Evolutionary conservation across 1,284 basidiomycete species (phyloP), one percentile per base, ranked within the genome.

Genomic region (Ceratobasidium sp.): DNA sequence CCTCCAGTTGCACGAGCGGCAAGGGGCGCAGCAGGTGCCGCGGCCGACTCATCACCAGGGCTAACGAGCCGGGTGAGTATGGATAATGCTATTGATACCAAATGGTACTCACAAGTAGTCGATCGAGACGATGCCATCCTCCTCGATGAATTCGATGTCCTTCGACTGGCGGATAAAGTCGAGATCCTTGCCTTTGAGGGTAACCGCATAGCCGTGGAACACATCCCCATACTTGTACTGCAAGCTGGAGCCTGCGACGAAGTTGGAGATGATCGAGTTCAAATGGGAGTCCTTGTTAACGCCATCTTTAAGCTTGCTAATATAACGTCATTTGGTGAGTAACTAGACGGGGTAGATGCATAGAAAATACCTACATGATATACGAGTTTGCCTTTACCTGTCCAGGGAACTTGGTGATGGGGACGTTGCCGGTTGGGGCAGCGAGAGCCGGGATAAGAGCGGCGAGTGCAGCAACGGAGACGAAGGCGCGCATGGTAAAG

Each of bases 141-240:
- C 59, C n/a, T 57, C 60, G 43, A 74, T 61, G 32, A 61, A 75
- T 26, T 65, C 74, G 48, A 76, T 72, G 28, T 73, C 74, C 45
- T 71, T 60, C 41, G 53, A 62, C 21, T 67, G 59, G 16, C 48
- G 65, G 39, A 76, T 39, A 43, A 60, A 61, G 46, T 65, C 61
- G 50, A 74, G 67, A 4, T 70, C 60, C 39, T 69, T 57, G 32
- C 62, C 50, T 43, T 59, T 71, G 45, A 74, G 48, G 9, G 23
- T 61, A 43, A 69, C 74, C 26, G 74, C 71, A 26, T 74, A 76
- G 34, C 74, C 74, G 34, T 76, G 72, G 55, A 74, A 72, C 41
- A 76, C 65, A 32, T 46, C 39, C 16, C 65, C 72, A 34, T 69
- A 74, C 52, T 74, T 65, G 65, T 74, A 71, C 43, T 71, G 26